Percentiles rank a stretch among this genome's conserved stretches.
Evolutionary conservation across 2,329 filamentous ascomycete genomes (phyloP).

Genomic region (Magnaporthiopsis poae): DNA sequence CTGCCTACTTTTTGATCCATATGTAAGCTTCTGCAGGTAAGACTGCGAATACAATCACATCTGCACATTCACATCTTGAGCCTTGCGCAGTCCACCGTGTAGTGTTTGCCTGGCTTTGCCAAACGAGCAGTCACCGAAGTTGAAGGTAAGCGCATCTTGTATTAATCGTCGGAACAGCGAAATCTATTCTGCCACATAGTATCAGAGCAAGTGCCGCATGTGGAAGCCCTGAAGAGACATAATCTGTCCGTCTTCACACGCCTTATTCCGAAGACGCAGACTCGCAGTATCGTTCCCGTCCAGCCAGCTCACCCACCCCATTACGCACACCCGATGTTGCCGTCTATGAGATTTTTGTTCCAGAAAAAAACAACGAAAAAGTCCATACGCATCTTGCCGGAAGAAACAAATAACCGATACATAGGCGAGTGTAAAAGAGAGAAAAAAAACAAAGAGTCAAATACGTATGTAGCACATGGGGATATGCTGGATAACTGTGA

Average conservation of each 20-base stretch:
- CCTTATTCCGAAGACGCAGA: neutral
- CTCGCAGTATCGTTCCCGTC: conserved; percentile 8
- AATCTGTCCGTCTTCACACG: neutral
- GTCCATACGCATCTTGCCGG: neutral
- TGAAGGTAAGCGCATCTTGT: conserved; percentile 11
- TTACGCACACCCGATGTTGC: conserved; percentile 8
- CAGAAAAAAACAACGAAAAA: conserved; percentile 10
- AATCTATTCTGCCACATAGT: conserved; percentile 12
- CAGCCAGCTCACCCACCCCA: neutral
- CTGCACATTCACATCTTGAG: no score
- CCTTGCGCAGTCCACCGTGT: no score
- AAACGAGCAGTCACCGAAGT: neutral
- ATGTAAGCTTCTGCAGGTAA: neutral
- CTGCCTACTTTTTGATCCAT: neutral
- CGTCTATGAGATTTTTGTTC: conserved; percentile 13
- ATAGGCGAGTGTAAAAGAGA: neutral
- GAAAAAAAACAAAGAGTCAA: no score
- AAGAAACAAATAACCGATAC: conserved; percentile 1
- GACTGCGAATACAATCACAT: neutral
- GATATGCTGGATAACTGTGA: conserved; percentile 4
- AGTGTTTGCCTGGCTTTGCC: no score
- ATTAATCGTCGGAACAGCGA: conserved; percentile 5
- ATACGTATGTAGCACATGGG: conserved; percentile 5
- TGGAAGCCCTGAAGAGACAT: neutral
- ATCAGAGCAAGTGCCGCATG: conserved; percentile 14